Evolutionary conservation across 306 rosid species (phyloP), one percentile per base, ranked within the genome.

Genomic region (Glycine tomentella): DNA sequence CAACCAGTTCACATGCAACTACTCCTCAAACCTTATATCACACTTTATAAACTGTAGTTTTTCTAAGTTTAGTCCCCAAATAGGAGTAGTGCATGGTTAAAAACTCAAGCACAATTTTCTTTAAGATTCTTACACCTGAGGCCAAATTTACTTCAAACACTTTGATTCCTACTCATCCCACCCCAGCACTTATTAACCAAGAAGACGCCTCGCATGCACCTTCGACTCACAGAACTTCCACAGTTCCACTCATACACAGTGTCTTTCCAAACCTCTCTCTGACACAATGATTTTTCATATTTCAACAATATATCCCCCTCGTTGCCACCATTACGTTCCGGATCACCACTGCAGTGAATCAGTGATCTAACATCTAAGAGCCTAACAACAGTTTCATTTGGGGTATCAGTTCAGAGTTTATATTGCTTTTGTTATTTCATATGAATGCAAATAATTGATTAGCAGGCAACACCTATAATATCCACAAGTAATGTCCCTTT

Each of bases 141-240:
- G 69, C 74, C 16, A 67, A 71, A 51, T 62, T 42, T 42, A 64
- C 59, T 40, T 34, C 25, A 42, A 68, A 68, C 48, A 36, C 46
- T 48, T 49, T 38, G 63, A 58, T 38, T 74, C 11, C 77, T 13
- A n/a, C 31, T 38, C 61, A 59, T 59, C 59, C 8, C 25, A 44
- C 56, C 11, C 25, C 48, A 15, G 10, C 44, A 45, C n/a, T 62
- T 52, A 61, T 34, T 12, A 57, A 61, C 72, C 40, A 59, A 50
- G 2, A 9, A 69, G 13, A 48, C 53, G 44, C 15, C 67, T 51
- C 38, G 6, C 70, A 52, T 36, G 31, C 79, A 83, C 71, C 13
- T 53, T 64, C 15, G 53, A 45, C 13, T 55, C 44, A 61, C 75
- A 64, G 84, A 75, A 69, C 58, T 61, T 58, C 56, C 34, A 53